Evolutionary conservation across 106 monocot genomes (phyloP), one percentile per base, ranked within the genome.

Genomic region (Gastrodia elata): DNA sequence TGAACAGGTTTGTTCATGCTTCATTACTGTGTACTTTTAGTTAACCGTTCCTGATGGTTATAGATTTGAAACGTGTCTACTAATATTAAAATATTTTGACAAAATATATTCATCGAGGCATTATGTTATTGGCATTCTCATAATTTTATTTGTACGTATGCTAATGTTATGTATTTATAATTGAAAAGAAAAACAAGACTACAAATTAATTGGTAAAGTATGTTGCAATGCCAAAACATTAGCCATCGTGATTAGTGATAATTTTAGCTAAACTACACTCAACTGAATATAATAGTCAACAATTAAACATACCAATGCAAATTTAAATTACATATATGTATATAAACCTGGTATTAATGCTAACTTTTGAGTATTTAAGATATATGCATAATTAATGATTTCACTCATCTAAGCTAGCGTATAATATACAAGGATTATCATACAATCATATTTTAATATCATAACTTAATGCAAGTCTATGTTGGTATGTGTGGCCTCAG

Each of bases 1-100:
- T 44, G 75, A 79, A 61, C 85, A 89, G 91, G 94, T 95, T 22
- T 64, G 65, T 67, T 64, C 68, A 25, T 61, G 52, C 38, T 43
- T 59, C 38, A 26, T 65, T 26, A 16, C 78, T 68, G 4, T 76
- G 25, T 8, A 69, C 30, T 2, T 65, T 26, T 80, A 46, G 34
- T 42, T 64, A 18, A 42, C 58, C 15, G 18, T 32, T 15, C 37
- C 65, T 40, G 39, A 30, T 11, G 8, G 20, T 52, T 6, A 18
- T 26, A 59, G 43, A 27, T 42, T 18, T 61, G 28, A 58, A 32
- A 0, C 59, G n/a, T 59, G 1, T 30, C 30, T 71, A 24, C 8
- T 32, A 71, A 71, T 28, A 28, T n/a, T 6, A 57, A 57, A 57
- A 57, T 24, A 42, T 30, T 25, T 22, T 38, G 22, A 70, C 30